Evolutionary conservation across 2,329 filamentous ascomycete species (phyloP).

Genomic region (Pseudofabraea citricarpa): DNA sequence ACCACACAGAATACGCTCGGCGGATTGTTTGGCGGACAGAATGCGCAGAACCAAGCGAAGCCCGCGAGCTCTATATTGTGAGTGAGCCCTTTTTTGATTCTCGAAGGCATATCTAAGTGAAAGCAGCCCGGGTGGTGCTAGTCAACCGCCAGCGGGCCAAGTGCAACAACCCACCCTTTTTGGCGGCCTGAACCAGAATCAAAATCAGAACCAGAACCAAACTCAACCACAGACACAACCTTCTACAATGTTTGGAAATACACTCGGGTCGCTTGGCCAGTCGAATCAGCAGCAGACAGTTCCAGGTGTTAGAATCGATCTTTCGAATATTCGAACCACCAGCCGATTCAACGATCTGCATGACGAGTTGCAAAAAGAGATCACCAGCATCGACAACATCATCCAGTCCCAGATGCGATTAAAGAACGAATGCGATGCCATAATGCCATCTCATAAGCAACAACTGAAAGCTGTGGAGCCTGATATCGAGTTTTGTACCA

Average conservation of each 20-base stretch:
- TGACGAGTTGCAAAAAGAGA: conserved; percentile 72
- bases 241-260: conserved; percentile 12
- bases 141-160: too few species aligned
- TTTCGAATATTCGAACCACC: conserved; percentile 74
- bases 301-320: conserved; percentile 73
- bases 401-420: conserved; percentile 77
- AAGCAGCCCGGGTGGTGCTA: too few species aligned
- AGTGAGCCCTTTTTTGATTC: conserved; percentile 7
- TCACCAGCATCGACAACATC: conserved; percentile 72
- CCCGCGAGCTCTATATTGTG: conserved; percentile 26
- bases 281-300: conserved; percentile 48
- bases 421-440: conserved; percentile 70
- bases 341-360: conserved; percentile 90
- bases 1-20: too few species aligned
- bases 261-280: conserved; percentile 42
- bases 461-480: conserved; percentile 60
- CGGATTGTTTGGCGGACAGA: too few species aligned
- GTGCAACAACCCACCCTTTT: too few species aligned
- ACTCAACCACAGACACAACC: conserved; percentile 16
- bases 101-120: conserved; percentile 6
- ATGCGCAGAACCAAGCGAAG: conserved; percentile 23
- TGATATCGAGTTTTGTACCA: conserved; percentile 59
- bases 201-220: conserved; percentile 22
- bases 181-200: conserved; percentile 5
- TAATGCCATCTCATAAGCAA: conserved; percentile 57